Evolutionary conservation across 164 flowering plant species (phyloP), one percentile per base, ranked within the genome.

Genomic region (Euptelea pleiosperma): DNA sequence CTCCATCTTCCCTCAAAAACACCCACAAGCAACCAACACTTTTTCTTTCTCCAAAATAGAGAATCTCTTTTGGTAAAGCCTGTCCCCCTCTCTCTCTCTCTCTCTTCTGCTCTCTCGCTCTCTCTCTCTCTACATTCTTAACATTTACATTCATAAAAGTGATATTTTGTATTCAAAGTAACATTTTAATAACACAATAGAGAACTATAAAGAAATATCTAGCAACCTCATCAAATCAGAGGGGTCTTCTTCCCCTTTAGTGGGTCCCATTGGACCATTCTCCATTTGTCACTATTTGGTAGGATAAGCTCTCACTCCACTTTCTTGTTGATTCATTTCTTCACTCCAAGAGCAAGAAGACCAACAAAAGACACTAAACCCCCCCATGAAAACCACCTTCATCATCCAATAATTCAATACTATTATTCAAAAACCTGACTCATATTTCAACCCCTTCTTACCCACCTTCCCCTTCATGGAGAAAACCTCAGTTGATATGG

Each of bases 161-260:
- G n/a, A n/a, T n/a, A n/a, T n/a, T n/a, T n/a, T n/a, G n/a, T n/a
- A n/a, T n/a, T n/a, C n/a, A n/a, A n/a, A n/a, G n/a, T n/a, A n/a
- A n/a, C n/a, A n/a, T n/a, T n/a, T n/a, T n/a, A n/a, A n/a, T n/a
- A n/a, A n/a, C n/a, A n/a, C n/a, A n/a, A n/a, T n/a, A n/a, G n/a
- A n/a, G n/a, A n/a, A n/a, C n/a, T n/a, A n/a, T n/a, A n/a, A 30
- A 63, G 51, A 74, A 71, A 69, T 55, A 74, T 67, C 70, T 6
- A 57, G 35, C 53, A 53, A 63, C 6, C 50, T 51, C 4, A 54
- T 55, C 24, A n/a, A 31, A n/a, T n/a, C n/a, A n/a, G n/a, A 25
- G 31, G 26, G 22, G 62, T 35, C 34, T 31, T 34, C 18, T 37
- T 49, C 47, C 66, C 28, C 25, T 37, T 19, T 26, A n/a, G 78